Evolutionary conservation across 1,284 basidiomycete genomes (phyloP).

Genomic region (Amylostereum areolatum): DNA sequence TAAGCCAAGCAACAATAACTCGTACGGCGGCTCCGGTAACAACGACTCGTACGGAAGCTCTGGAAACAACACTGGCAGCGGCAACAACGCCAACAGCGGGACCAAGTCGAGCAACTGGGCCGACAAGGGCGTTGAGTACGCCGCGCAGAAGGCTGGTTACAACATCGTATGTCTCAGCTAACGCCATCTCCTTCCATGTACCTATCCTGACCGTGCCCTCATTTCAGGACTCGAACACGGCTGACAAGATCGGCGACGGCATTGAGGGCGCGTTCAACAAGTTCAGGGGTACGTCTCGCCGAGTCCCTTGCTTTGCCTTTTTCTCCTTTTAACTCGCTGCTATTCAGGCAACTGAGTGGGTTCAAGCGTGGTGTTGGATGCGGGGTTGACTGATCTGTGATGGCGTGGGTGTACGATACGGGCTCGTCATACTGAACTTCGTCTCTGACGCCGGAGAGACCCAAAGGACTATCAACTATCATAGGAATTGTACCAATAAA

Average conservation of each 20-base stretch:
- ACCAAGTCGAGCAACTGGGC: conserved; percentile 25
- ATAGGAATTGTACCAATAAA: no score
- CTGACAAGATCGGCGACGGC: conserved; percentile 28
- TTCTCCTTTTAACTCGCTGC: neutral
- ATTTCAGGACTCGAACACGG: conserved; percentile 24
- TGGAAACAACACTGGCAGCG: conserved; percentile 13
- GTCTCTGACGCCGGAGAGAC: no score
- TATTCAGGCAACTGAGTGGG: neutral
- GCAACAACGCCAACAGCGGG: conserved; percentile 13
- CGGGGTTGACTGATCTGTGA: no score
- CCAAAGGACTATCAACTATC: no score
- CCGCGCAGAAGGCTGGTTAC: conserved; percentile 38
- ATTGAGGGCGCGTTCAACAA: conserved; percentile 31
- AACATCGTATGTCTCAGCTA: conserved; percentile 33
- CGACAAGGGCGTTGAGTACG: conserved; percentile 34
- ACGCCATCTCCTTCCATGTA: neutral
- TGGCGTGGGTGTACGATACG: no score
- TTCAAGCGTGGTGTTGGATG: no score
- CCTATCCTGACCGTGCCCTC: neutral
- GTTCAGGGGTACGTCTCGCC: conserved; percentile 22
- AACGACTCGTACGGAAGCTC: conserved; percentile 14
- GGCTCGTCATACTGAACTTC: no score
- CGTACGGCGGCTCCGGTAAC: conserved; percentile 12
- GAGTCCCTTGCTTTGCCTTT: no score
- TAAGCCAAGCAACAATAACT: conserved; percentile 8